Base-by-base conservation (phyloP, 805 yeast species). In the Yarrowia bubula region DNA sequence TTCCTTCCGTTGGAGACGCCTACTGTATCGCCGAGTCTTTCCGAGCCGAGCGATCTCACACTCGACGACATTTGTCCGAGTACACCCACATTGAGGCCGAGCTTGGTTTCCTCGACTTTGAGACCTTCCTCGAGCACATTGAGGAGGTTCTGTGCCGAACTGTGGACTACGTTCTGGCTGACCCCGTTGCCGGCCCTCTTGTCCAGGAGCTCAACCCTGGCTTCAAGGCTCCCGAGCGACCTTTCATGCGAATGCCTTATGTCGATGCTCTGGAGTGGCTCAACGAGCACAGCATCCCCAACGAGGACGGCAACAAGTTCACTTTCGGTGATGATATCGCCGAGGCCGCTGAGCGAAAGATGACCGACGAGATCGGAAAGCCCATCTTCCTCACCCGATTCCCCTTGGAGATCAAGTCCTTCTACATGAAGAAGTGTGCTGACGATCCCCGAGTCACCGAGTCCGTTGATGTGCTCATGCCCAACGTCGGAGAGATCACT, bases 241-340 rank as follows among this genome's bases (percentile, higher is more conserved):
- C 99, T 65, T 95, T 95, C 84, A 83, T 82, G 83, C 88, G 99
- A 81, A 84, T 95, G 88, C 86, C 87, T 71, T 95, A 95, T 80
- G 84, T 86, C 66, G 87, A 93, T 63, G 99, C 99, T 33, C 82
- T 95, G 71, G 90, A 87, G 39, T 95, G 99, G 98, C 86, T 95
- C 78, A 90, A 91, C 84, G 98, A 92, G 79, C 91, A 93, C 79
- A 93, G 88, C 64, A 86, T 96, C 73, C 86, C 87, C 73, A 95
- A 93, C 84, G 99, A 95, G 81, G 97, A 93, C 11, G 98, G 95
- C 68, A 89, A 91, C 75, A 80, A 81, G 71, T 95, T 93, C 87
- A 85, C 88, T 79, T 95, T 95, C 71, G 99, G 99, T 77, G 99
- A 95, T 75, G 99, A 95, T 77, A 95, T 95, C 69, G 98, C 98